These are phyloP conservation scores for Sporothrix dimorphospora DNA, from an alignment of 2,329 filamentous ascomycete species.

Conservation along the genomic window DNA sequence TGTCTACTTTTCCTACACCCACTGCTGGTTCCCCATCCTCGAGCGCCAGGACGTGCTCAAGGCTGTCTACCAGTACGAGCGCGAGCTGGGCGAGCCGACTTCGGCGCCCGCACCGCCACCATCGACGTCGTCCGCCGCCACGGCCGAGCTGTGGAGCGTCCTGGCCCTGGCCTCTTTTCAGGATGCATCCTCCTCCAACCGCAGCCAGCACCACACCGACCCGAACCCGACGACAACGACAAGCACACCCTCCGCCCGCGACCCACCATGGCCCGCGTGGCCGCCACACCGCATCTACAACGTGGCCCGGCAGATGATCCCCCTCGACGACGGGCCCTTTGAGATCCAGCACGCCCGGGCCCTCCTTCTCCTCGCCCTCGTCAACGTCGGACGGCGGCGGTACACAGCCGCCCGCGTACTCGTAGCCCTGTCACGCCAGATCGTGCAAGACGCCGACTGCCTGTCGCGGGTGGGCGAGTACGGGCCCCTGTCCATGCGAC, in stretches of 20 bases:
- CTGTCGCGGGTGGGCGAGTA: not conserved
- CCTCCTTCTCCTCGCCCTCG: conserved; percentile 61
- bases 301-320: conserved; percentile 54
- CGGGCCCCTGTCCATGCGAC: not conserved
- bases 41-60: conserved; percentile 66
- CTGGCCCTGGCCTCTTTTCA: conserved; percentile 62
- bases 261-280: not conserved
- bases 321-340: conserved; percentile 51
- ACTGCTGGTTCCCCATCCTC: conserved; percentile 75
- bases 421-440: conserved; percentile 65
- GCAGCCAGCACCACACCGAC: conserved; percentile 20
- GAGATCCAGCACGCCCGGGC: conserved; percentile 59
- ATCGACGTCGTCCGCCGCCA: not conserved
- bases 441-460: conserved; percentile 39
- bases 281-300: conserved; percentile 51
- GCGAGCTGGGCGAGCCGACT: not conserved
- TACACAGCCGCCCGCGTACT: conserved; percentile 64
- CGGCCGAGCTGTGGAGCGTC: conserved; percentile 61
- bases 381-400: conserved; percentile 64
- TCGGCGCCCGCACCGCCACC: not conserved
- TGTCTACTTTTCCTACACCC: conserved; percentile 74
- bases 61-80: conserved; percentile 48
- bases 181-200: conserved; percentile 43
- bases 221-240: not conserved
- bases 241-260: not conserved